These are phyloP conservation scores for Calonectria fujianensis DNA, from an alignment of 2,329 filamentous ascomycete genomes.

Conservation along the genomic window DNA sequence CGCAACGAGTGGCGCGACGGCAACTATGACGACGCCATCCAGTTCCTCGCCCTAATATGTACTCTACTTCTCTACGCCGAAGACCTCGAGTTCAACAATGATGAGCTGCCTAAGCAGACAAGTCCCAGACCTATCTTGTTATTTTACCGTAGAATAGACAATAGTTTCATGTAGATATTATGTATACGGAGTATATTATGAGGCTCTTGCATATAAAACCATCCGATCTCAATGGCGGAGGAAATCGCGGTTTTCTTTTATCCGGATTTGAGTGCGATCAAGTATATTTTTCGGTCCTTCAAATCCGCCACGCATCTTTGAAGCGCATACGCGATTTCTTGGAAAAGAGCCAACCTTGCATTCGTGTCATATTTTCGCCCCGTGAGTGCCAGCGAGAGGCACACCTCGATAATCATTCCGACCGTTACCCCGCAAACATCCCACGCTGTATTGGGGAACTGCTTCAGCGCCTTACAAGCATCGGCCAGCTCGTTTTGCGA, in stretches of 20 bases:
- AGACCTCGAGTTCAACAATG: too few relatives aligned
- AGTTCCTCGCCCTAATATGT: too few relatives aligned
- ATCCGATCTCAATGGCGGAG: neutral
- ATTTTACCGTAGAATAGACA: too few relatives aligned
- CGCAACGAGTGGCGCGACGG: too few relatives aligned
- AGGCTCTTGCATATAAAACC: neutral
- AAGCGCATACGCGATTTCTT: neutral
- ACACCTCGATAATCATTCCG: neutral
- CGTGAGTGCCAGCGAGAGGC: neutral
- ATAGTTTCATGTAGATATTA: too few relatives aligned
- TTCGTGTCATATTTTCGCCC: neutral
- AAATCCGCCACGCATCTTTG: neutral
- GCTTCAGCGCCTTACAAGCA: neutral
- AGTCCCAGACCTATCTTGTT: too few relatives aligned
- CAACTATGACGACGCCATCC: too few relatives aligned
- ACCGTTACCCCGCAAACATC: neutral
- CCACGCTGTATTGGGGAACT: neutral
- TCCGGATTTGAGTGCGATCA: neutral
- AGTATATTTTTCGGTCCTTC: neutral
- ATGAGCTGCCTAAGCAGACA: too few relatives aligned
- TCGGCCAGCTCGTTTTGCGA: neutral
- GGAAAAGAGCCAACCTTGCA: neutral
- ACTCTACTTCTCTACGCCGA: too few relatives aligned
- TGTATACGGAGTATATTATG: neutral
- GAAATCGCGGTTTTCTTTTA: neutral